Base-by-base conservation (phyloP, 2,329 filamentous ascomycete genomes). In the Ciborinia camelliae region DNA sequence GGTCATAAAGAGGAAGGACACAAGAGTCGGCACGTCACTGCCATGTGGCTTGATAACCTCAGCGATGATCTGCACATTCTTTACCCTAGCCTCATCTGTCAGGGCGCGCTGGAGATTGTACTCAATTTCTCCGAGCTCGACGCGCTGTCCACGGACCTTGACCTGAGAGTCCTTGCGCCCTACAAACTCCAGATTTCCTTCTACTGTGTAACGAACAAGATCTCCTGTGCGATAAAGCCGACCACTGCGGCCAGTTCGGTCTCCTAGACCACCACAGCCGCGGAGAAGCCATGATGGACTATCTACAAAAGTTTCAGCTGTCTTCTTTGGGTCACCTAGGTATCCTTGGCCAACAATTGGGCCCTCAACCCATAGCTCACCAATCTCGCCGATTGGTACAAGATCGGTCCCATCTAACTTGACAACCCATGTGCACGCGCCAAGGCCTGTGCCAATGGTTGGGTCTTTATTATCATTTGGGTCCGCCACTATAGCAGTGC, bases 351-450 rank as follows among this genome's bases (percentile, higher is more conserved):
- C 77, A 8, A 80, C 65, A 6, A 73, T 66, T 20, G 73, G 75
- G 3, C 78, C 78, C 59, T 77, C 74, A 2, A 80, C 68, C 4
- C 76, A 69, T 14, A 80, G 71, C 66, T 79, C 77, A 15, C 77
- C 77, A 20, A 76, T 69, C 28, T 62, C 59, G 2, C 76, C 77
- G n/a, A 73, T 51, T 14, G 76, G 73, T 14, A 71, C 68, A 7
- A 77, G 71, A 23, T 48, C 73, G 47, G 79, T 70, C 26, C 75
- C 73, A 43, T 79, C 73, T 8, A 71, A 65, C 3, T 77, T 75
- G 55, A 81, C 75, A 6, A 78, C 73, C 30, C 81, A 68, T 77
- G 78, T 80, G 4, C 26, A 39, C 32, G 47, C 9, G 2, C 59
- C 35, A 23, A 43, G 32, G 2, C 9, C 30, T 4, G 8, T 23